Evolutionary conservation across 2,329 filamentous ascomycete genomes (phyloP).

Genomic region (Simplicillium aogashimaense): DNA sequence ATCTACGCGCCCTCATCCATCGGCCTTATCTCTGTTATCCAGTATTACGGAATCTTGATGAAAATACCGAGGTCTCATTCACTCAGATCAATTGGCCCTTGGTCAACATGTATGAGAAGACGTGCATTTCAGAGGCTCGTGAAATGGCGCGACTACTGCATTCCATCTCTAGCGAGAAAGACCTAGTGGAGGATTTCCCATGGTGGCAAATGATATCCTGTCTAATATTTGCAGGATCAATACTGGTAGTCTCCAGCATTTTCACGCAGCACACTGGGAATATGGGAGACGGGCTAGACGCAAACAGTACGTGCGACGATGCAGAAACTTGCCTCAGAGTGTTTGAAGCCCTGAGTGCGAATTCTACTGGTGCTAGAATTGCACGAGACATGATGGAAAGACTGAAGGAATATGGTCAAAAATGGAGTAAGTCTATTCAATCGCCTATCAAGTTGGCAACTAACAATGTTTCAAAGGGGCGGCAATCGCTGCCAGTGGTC

Average conservation of each 20-base stretch:
- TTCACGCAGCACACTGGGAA: conserved; percentile 9
- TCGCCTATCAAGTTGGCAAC: too few species aligned
- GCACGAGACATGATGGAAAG: conserved; percentile 40
- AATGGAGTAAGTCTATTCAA: conserved; percentile 1
- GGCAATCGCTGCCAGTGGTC: too few species aligned
- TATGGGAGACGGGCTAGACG: conserved; percentile 6
- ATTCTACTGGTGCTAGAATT: conserved; percentile 27
- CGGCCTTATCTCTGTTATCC: conserved; percentile 23
- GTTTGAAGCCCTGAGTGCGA: conserved; percentile 22
- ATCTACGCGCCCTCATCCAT: conserved; percentile 25
- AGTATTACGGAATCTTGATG: conserved; percentile 3
- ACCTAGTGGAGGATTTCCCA: conserved; percentile 27
- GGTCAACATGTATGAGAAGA: conserved; percentile 8
- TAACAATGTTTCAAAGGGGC: too few species aligned
- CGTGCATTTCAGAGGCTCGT: conserved; percentile 22
- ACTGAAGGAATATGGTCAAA: conserved; percentile 24
- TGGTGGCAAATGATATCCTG: conserved; percentile 35
- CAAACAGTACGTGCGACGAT: conserved; percentile 19
- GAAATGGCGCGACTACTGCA: conserved; percentile 25
- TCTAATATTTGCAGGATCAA: conserved; percentile 27
- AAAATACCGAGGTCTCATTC: conserved; percentile 1
- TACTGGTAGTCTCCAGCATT: conserved; percentile 17
- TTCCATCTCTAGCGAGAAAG: conserved; percentile 20
- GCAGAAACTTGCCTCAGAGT: conserved; percentile 26
- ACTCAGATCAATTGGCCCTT: conserved; percentile 2